Conservation (phyloP, 116 monocot genomes). For the Phalaenopsis hybrid region DNA sequence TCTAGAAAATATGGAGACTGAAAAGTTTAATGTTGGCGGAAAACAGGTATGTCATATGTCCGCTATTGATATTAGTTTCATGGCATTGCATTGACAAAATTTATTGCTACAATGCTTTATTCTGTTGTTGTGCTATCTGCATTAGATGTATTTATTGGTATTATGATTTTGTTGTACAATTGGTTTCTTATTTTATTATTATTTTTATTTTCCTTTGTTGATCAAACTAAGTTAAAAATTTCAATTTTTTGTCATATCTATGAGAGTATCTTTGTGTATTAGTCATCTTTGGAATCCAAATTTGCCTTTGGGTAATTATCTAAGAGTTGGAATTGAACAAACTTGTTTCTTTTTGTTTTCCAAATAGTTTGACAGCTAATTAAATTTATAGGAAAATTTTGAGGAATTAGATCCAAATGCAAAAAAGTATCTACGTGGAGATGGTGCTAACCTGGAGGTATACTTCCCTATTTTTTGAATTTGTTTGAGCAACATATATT, state of each 20-base stretch:
- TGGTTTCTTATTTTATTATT: background rate
- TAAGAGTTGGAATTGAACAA: background rate
- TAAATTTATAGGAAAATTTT: constrained; percentile 21
- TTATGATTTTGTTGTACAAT: background rate
- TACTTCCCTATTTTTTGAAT: constrained; percentile 3
- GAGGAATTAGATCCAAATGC: constrained; percentile 51
- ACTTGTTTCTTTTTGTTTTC: background rate
- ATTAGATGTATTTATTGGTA: background rate
- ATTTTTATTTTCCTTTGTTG: background rate
- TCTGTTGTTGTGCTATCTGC: background rate
- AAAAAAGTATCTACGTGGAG: constrained; percentile 74
- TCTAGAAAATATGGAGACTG: background rate
- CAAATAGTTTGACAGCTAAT: background rate
- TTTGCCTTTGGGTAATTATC: background rate
- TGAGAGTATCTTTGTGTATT: background rate
- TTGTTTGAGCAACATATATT: background rate
- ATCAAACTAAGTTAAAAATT: background rate
- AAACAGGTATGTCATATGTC: background rate
- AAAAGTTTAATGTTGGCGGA: background rate
- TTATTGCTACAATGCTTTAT: background rate
- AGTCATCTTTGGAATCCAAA: background rate
- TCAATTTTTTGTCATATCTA: background rate
- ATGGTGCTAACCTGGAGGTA: constrained; percentile 63
- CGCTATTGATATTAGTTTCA: background rate
- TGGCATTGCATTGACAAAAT: background rate